Base-by-base conservation (phyloP, 2,329 filamentous ascomycete species). In the Diaporthe australafricana region DNA sequence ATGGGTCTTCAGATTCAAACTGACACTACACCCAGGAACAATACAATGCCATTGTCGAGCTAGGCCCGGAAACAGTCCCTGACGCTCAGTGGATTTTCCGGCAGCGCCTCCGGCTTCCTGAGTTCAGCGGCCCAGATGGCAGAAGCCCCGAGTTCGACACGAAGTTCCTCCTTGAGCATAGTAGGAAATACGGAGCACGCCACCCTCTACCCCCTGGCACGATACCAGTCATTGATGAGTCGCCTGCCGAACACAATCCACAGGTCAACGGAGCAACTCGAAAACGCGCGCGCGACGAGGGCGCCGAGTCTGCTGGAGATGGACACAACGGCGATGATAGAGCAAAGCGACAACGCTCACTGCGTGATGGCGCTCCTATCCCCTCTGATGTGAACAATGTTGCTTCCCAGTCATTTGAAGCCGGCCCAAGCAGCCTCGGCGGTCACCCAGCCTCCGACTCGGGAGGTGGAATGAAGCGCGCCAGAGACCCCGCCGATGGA, bases 41-140 rank as follows among this genome's bases (percentile, higher is more conserved):
- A 11, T 65, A 38, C 30, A 5, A 27, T 1, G 60, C 42, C 2
- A 50, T 65, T 7, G n/a, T 12, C 14, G 6, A 22, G 5, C n/a
- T 12, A 3, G 60, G 45, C 5, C 30, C 5, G 1, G 60, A 65
- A 20, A 0, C 0, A 0, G 48, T 30, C 42, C 3, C 1, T 0
- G 60, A 65, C 22, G 42, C 60, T 38, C 30, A 38, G 14, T 12
- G 9, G 6, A 3, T 25, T 16, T 42, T 22, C n/a, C 32, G 32
- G 1, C 9, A 22, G 17, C 40, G n/a, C n/a, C n/a, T n/a, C n/a
- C n/a, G n/a, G n/a, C n/a, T n/a, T n/a, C n/a, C n/a, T n/a, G n/a
- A n/a, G n/a, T n/a, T n/a, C n/a, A n/a, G n/a, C n/a, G n/a, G n/a
- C n/a, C n/a, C n/a, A n/a, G n/a, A n/a, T n/a, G n/a, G n/a, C n/a